These are phyloP conservation scores for Colletotrichum australisinense DNA, from an alignment of 2,329 filamentous ascomycete genomes.

Conservation along the genomic window DNA sequence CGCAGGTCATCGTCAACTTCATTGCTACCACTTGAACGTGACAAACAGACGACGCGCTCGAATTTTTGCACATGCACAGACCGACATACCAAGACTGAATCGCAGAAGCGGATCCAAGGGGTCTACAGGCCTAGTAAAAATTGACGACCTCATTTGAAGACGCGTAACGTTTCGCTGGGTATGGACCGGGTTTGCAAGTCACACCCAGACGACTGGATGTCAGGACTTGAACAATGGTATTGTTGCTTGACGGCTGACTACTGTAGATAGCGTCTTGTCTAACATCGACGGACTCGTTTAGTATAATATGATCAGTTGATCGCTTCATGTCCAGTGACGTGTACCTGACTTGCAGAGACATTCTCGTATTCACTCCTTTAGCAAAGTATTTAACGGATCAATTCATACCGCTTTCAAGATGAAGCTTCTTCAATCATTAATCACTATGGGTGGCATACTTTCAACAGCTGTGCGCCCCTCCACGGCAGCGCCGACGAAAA, in stretches of 20 bases:
- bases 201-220: constrained; percentile 1
- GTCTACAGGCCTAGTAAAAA: too few relatives aligned
- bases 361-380: constrained; percentile 3
- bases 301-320: constrained; percentile 32
- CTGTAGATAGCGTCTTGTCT: not conserved
- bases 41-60: not conserved
- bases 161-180: constrained; percentile 13
- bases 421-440: not conserved
- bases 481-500: not conserved
- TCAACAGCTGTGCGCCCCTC: not conserved
- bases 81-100: not conserved
- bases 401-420: not conserved
- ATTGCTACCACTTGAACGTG: constrained; percentile 18
- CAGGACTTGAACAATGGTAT: constrained; percentile 2
- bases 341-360: not conserved
- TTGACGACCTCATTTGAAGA: not conserved
- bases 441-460: not conserved
- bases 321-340: constrained; percentile 9
- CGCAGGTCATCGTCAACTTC: not conserved
- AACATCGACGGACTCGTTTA: constrained; percentile 7
- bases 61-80: not conserved
- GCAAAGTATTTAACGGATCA: constrained; percentile 8
- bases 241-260: not conserved
- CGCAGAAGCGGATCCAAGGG: too few relatives aligned
- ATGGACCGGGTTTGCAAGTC: too few relatives aligned